These are phyloP conservation scores for Gracilariopsis chorda DNA, from an alignment of 23 red algal genomes.

Conservation along the genomic window DNA sequence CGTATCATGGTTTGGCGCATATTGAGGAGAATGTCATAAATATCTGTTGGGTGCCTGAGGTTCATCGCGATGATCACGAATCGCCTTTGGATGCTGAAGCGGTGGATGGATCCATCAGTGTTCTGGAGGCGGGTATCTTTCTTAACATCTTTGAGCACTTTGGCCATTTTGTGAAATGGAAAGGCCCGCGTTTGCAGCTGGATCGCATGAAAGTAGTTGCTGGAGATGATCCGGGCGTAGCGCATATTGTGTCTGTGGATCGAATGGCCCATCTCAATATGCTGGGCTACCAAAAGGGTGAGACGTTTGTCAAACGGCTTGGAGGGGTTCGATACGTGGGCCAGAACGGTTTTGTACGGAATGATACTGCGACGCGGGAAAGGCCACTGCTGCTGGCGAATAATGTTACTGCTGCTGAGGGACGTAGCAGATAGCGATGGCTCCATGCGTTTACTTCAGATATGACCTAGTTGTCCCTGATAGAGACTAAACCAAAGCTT, in stretches of 20 bases:
- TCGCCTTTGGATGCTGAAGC: not conserved
- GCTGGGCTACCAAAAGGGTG: too few relatives aligned
- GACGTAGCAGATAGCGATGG: too few relatives aligned
- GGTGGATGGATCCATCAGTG: constrained; percentile 14
- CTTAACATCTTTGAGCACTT: constrained; percentile 34
- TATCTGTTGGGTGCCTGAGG: constrained; percentile 46
- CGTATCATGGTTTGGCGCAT: constrained; percentile 39
- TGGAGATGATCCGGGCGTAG: not conserved
- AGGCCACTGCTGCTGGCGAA: too few relatives aligned
- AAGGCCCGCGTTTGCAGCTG: not conserved
- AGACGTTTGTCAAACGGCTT: too few relatives aligned
- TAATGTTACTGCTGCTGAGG: too few relatives aligned
- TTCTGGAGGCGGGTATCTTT: constrained; percentile 36
- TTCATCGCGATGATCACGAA: not conserved
- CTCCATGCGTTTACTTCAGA: too few relatives aligned
- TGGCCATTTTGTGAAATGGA: constrained; percentile 42
- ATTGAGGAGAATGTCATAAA: constrained; percentile 24
- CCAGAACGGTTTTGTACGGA: too few relatives aligned
- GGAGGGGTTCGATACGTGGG: too few relatives aligned
- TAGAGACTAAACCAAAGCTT: too few relatives aligned
- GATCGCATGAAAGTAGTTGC: not conserved
- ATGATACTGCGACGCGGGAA: too few relatives aligned
- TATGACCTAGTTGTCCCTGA: too few relatives aligned
- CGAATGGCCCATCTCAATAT: too few relatives aligned
- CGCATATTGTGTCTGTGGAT: not conserved